Base-by-base conservation (phyloP, 1,139 yeast species). In the Suhomyces ambrosiae region DNA sequence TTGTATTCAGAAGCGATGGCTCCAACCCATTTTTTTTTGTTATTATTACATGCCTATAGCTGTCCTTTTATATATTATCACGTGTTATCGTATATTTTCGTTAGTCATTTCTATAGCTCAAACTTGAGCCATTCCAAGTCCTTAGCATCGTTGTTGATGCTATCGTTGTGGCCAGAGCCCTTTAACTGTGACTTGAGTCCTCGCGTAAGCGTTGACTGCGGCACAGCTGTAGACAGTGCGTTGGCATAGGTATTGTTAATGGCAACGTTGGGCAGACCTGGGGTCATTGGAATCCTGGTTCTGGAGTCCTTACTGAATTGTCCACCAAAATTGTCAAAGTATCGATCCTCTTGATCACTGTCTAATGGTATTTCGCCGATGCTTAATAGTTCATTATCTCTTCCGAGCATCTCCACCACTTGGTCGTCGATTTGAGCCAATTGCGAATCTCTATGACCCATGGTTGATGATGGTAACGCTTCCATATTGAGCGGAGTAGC, bases 101-200 rank as follows among this genome's bases (percentile, higher is more conserved):
- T 33, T 35, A 33, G 33, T 37, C 26, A 33, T 28, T 41, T n/a
- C n/a, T 55, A 68, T 13, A 71, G 58, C 41, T 70, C 76, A 50
- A 71, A 71, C 48, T 70, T 71, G 42, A 71, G 59, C 77, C 77
- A 71, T 42, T 71, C 76, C 37, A 71, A 60, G 47, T 71, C 76
- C 33, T 57, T 50, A 17, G 47, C 38, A 10, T 49, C 57, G 27
- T 48, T 43, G 25, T 42, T 44, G 27, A 25, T 42, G 35, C 40
- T 34, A 27, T 33, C 15, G 28, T 16, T 22, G 15, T 16, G 34
- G 23, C 22, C 38, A 34, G 41, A 32, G 31, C 27, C 34, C 21
- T 35, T 38, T 23, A 36, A 39, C 15, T 45, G 59, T 12, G 53
- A 47, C 40, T 54, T 53, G 36, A 61, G 58, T 5, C 66, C 66